Conservation (phyloP, 2,329 filamentous ascomycete genomes). For the Calonectria montana region DNA sequence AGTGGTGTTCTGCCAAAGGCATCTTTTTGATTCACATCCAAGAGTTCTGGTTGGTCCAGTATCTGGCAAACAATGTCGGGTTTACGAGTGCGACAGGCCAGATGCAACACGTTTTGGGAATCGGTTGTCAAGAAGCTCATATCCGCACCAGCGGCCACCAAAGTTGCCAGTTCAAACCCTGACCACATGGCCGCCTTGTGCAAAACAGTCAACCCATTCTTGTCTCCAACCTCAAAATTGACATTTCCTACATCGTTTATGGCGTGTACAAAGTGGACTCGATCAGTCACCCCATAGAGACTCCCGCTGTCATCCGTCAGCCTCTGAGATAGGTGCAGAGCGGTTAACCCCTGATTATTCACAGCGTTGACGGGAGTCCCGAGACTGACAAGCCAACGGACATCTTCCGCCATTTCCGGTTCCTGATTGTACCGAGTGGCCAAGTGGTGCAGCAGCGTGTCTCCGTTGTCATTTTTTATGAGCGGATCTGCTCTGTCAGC, state of each 20-base stretch:
- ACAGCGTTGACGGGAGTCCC: constrained; percentile 29
- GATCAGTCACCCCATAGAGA: too few species aligned
- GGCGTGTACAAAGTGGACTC: constrained; percentile 17
- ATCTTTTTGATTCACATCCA: constrained; percentile 31
- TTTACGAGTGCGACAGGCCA: constrained; percentile 32
- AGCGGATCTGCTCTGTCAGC: constrained; percentile 27
- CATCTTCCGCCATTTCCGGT: not conserved
- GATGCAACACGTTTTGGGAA: constrained; percentile 30
- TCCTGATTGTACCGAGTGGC: constrained; percentile 1
- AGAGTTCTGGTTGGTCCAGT: not conserved
- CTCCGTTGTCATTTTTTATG: constrained; percentile 21
- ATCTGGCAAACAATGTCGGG: constrained; percentile 24
- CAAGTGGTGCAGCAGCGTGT: constrained; percentile 29
- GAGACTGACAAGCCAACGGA: constrained; percentile 27
- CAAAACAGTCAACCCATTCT: constrained; percentile 23
- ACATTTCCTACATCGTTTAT: constrained; percentile 7
- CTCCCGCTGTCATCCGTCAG: too few species aligned
- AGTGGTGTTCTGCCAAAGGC: constrained; percentile 30
- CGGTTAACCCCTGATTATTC: constrained; percentile 29
- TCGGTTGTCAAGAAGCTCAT: constrained; percentile 24
- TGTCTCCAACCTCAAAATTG: constrained; percentile 29
- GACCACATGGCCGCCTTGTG: constrained; percentile 33
- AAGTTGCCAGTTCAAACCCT: constrained; percentile 2
- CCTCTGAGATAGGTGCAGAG: constrained; percentile 26
- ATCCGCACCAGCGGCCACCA: constrained; percentile 22